These are phyloP conservation scores for Saitozyma sp. DNA, from an alignment of 768 basidiomycete genomes.

Conservation along the genomic window DNA sequence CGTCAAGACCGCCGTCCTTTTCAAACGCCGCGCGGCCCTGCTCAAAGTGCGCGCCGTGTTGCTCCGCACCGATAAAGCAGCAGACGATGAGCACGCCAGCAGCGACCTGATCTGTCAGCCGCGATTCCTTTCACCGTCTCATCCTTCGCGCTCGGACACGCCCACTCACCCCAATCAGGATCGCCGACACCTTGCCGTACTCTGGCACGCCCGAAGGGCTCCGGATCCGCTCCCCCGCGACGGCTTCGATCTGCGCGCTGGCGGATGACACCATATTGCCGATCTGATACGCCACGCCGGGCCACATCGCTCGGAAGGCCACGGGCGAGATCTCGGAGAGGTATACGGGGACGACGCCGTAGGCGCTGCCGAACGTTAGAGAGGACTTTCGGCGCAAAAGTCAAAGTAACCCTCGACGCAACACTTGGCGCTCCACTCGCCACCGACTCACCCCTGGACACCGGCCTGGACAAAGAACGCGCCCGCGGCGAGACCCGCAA, in stretches of 20 bases:
- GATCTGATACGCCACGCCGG: conserved; percentile 74
- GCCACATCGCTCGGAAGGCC: conserved; percentile 81
- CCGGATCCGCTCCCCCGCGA: conserved; percentile 63
- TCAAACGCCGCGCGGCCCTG: conserved; percentile 74
- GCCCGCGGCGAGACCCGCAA: conserved; percentile 67
- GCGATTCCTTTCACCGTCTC: neutral
- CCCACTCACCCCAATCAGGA: conserved; percentile 80
- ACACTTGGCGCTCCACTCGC: neutral
- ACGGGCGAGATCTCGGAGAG: conserved; percentile 79
- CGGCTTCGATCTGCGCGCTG: conserved; percentile 73
- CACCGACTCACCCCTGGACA: conserved; percentile 81
- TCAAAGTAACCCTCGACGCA: too few relatives aligned
- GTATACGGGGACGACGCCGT: conserved; percentile 70
- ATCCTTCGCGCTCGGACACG: conserved; percentile 52
- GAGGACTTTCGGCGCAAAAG: too few relatives aligned
- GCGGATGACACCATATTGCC: conserved; percentile 69
- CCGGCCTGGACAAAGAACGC: conserved; percentile 70
- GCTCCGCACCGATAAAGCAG: conserved; percentile 74
- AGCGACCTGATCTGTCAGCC: conserved; percentile 4
- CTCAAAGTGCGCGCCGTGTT: conserved; percentile 78
- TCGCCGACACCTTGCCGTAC: conserved; percentile 64
- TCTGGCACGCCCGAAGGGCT: conserved; percentile 7
- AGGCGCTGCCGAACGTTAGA: too few relatives aligned
- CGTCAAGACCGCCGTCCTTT: conserved; percentile 59
- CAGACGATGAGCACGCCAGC: conserved; percentile 60